A percentile compares a stretch with the other conserved stretches of the same genome.
Conservation (phyloP, 2,329 filamentous ascomycete genomes). For the Amylocarpus encephaloides region DNA sequence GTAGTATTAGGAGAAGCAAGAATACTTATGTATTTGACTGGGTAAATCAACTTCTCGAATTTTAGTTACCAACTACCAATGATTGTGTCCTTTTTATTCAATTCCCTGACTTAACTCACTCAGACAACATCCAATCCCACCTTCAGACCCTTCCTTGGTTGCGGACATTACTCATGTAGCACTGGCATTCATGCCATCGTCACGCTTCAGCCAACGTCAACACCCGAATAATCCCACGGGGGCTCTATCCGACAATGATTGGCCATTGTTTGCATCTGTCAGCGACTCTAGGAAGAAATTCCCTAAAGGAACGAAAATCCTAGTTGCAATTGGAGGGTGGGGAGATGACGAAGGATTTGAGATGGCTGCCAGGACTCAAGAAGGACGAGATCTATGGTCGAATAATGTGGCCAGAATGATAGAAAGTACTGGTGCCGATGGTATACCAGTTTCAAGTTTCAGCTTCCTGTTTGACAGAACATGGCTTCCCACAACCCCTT, state of each 20-base stretch:
- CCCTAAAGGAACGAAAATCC: conserved; percentile 49
- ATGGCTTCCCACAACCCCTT: no score
- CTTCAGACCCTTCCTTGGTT: conserved; percentile 19
- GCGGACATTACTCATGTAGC: conserved; percentile 49
- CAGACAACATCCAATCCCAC: conserved; percentile 29
- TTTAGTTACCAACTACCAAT: neutral
- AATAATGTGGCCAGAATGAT: conserved; percentile 60
- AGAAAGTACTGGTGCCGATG: conserved; percentile 56
- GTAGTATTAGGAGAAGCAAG: neutral
- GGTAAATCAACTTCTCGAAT: neutral
- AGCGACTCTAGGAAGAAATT: conserved; percentile 36
- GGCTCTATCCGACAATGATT: conserved; percentile 25
- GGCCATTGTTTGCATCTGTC: conserved; percentile 47
- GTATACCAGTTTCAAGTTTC: conserved; percentile 26
- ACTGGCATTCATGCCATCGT: conserved; percentile 51
- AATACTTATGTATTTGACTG: conserved; percentile 5
- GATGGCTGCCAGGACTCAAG: conserved; percentile 44
- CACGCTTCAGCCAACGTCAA: conserved; percentile 40
- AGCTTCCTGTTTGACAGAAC: no score
- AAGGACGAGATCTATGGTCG: conserved; percentile 52
- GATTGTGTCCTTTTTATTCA: neutral
- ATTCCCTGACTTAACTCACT: neutral
- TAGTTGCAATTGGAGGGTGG: conserved; percentile 72
- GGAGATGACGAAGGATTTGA: conserved; percentile 61
- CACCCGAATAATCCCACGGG: conserved; percentile 12